Evolutionary conservation across 129 eudicot species (phyloP).

Genomic region (Scalesia atractyloides): DNA sequence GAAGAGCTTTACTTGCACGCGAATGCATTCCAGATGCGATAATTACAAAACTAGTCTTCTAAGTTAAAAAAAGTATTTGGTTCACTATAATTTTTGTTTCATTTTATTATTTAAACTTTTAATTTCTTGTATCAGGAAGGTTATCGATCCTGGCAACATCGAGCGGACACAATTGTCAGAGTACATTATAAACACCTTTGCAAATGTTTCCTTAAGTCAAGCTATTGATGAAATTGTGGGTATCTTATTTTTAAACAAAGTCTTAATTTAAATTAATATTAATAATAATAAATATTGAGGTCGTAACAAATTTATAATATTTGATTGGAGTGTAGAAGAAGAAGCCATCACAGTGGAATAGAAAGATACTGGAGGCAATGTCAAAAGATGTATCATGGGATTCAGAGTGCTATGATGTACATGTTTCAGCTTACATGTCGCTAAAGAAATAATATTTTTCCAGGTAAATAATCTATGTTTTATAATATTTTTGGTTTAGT

Average conservation of each 20-base stretch:
- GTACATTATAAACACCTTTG: slow-evolving; percentile 44
- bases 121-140: slow-evolving; percentile 32
- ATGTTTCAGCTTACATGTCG: slow-evolving; percentile 52
- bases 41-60: too few species aligned
- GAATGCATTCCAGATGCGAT: too few species aligned
- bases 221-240: slow-evolving; percentile 57
- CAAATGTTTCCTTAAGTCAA: slow-evolving; percentile 51
- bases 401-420: slow-evolving; percentile 58
- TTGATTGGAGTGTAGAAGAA: slow-evolving; percentile 38
- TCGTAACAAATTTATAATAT: too few species aligned
- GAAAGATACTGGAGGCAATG: slow-evolving; percentile 50
- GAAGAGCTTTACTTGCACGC: too few species aligned
- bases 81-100: background rate
- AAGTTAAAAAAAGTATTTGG: background rate
- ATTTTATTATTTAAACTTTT: background rate
- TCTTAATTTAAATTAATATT: too few species aligned
- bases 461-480: background rate
- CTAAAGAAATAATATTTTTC: slow-evolving; percentile 26
- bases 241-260: slow-evolving; percentile 3
- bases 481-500: background rate
- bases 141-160: slow-evolving; percentile 31
- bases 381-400: slow-evolving; percentile 64
- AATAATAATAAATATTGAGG: too few species aligned
- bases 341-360: slow-evolving; percentile 51
- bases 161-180: slow-evolving; percentile 44